Percentiles rank a stretch among this genome's conserved stretches.
Conservation (phyloP, 2,329 filamentous ascomycete species). For the Daldinia sp. region DNA sequence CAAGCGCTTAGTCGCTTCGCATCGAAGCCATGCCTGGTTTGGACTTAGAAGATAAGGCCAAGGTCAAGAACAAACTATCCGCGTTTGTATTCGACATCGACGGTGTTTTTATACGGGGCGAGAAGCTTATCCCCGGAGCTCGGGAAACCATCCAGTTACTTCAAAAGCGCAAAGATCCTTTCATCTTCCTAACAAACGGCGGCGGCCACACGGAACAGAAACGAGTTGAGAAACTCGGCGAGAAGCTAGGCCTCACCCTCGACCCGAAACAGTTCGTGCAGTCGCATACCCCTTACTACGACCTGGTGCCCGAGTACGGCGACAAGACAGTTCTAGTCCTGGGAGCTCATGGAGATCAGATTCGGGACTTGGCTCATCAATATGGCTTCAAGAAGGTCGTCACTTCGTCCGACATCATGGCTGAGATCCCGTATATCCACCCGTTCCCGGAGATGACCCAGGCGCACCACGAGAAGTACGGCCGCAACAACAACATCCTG, state of each 20-base stretch:
- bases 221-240: conserved; percentile 69
- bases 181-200: conserved; percentile 80
- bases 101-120: conserved; percentile 76
- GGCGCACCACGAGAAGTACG: conserved; percentile 52
- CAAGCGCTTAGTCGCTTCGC: not conserved
- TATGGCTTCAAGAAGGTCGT: conserved; percentile 56
- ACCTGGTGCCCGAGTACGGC: conserved; percentile 63
- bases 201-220: conserved; percentile 75
- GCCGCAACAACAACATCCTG: conserved; percentile 49
- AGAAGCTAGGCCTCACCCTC: conserved; percentile 64
- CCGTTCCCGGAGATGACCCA: conserved; percentile 55
- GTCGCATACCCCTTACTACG: conserved; percentile 78
- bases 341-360: conserved; percentile 59
- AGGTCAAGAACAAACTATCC: conserved; percentile 18
- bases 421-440: conserved; percentile 45
- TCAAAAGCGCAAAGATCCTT: conserved; percentile 72
- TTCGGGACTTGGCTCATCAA: conserved; percentile 48
- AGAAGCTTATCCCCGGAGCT: conserved; percentile 72
- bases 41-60: not conserved
- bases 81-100: conserved; percentile 57
- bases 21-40: not conserved
- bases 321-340: conserved; percentile 66
- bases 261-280: conserved; percentile 69
- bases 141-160: conserved; percentile 69
- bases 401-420: conserved; percentile 53